Evolutionary conservation across 768 basidiomycete species (phyloP), one percentile per base, ranked within the genome.

Genomic region (Cystobasidiopsis lactophilus): DNA sequence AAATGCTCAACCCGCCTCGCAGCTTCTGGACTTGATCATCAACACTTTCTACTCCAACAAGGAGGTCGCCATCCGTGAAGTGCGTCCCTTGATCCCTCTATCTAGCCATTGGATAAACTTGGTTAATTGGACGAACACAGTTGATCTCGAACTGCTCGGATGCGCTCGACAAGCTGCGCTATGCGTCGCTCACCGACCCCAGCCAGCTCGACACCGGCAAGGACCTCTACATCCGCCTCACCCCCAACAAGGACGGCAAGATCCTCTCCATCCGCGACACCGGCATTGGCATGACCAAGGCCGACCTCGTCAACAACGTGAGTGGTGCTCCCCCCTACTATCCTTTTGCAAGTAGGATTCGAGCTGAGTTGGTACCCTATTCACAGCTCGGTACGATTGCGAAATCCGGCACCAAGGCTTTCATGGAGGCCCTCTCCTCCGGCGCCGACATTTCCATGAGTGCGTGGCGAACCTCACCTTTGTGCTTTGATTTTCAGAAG

Each of bases 41-140:
- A 95, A 95, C 75, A 95, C 91, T 58, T 96, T 96, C 79, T 98
- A 96, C 79, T 93, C 88, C 57, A 95, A 98, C 80, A 98, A 98
- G 76, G 91, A 95, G 73, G 96, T 98, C 69, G 96, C 96, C 78
- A 80, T 98, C 62, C 84, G 93, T 68, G 93, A n/a, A n/a, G n/a
- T n/a, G n/a, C n/a, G n/a, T 96, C 71, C 58, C 96, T 62, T 95
- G 23, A 5, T 41, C 5, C 35, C 45, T 30, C 29, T 18, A 16
- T 16, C 50, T 51, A 16, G 19, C 13, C 16, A 31, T 50, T 40
- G 48, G n/a, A 14, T 39, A 13, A 50, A 50, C 27, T 31, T 18
- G n/a, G n/a, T n/a, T n/a, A n/a, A n/a, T n/a, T n/a, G n/a, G n/a
- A n/a, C n/a, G n/a, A n/a, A n/a, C n/a, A n/a, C n/a, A 47, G 30